These are phyloP conservation scores for Cichorium intybus DNA, from an alignment of 140 eudicot species.

Conservation along the genomic window DNA sequence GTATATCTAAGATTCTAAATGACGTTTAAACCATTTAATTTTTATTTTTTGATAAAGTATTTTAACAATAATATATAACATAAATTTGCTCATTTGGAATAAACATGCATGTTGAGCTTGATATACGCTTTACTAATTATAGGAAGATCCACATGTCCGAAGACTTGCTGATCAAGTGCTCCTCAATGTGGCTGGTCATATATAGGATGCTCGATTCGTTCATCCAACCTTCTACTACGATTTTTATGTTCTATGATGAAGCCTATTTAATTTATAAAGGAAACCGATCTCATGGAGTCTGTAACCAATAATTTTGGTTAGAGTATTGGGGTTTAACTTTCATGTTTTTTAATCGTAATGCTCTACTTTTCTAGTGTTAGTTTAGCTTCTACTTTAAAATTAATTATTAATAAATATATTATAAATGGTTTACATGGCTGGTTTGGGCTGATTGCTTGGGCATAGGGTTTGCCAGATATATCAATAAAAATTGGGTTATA, in stretches of 20 bases:
- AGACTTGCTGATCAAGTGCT: constrained; percentile 37
- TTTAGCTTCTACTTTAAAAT: no score
- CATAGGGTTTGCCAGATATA: no score
- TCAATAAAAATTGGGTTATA: no score
- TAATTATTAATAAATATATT: background rate
- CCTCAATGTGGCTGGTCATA: constrained; percentile 11
- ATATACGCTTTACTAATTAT: background rate
- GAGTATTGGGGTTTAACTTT: background rate
- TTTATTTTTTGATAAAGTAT: no score
- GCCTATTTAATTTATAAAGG: background rate
- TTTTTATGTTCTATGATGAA: background rate
- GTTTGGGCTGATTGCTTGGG: no score
- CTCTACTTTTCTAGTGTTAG: background rate
- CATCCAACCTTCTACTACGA: constrained; percentile 6
- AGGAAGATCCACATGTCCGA: constrained; percentile 27
- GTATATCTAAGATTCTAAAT: no score
- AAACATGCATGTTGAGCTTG: background rate
- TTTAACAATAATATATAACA: background rate
- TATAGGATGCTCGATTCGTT: background rate
- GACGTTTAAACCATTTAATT: no score
- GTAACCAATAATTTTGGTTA: background rate
- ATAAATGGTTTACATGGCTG: background rate
- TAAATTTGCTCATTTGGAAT: background rate
- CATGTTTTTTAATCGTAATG: background rate
- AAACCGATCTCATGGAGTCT: background rate